Conservation (phyloP, 106 monocot genomes). For the Cymbidium sinense region DNA sequence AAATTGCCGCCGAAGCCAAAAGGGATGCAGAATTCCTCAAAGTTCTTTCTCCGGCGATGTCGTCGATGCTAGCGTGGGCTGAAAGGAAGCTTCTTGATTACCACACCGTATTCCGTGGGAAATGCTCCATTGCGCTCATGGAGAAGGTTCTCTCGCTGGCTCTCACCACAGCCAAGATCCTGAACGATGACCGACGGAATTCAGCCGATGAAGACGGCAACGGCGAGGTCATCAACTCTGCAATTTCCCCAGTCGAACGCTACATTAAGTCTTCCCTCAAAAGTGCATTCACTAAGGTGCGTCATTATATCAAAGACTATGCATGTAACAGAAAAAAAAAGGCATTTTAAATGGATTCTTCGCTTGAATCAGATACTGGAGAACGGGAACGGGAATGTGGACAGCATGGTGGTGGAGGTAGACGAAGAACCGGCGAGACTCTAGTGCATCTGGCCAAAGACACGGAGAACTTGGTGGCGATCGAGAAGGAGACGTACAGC, state of each 20-base stretch:
- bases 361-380: slow-evolving; percentile 3
- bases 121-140: slow-evolving; percentile 25
- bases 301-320: not conserved
- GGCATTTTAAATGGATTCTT: not conserved
- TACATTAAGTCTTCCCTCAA: slow-evolving; percentile 54
- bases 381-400: slow-evolving; percentile 11
- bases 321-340: not conserved
- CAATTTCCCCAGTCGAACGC: slow-evolving; percentile 24
- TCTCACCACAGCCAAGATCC: slow-evolving; percentile 27
- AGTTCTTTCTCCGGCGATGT: slow-evolving; percentile 20
- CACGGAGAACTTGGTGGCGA: slow-evolving; percentile 14
- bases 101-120: slow-evolving; percentile 37
- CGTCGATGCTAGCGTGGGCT: slow-evolving; percentile 42
- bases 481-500: slow-evolving; percentile 28
- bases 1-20: slow-evolving; percentile 34
- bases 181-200: slow-evolving; percentile 21
- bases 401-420: slow-evolving; percentile 21
- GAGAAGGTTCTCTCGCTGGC: slow-evolving; percentile 44
- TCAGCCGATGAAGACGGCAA: slow-evolving; percentile 2
- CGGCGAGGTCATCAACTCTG: not conserved
- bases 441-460: slow-evolving; percentile 19
- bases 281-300: slow-evolving; percentile 42
- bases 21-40: slow-evolving; percentile 30
- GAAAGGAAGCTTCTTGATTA: slow-evolving; percentile 50
- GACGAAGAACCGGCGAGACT: slow-evolving; percentile 11